phyloP scores from a whole-genome alignment of 768 basidiomycete genomes.

The Panaeolus papilionaceus region DNA sequence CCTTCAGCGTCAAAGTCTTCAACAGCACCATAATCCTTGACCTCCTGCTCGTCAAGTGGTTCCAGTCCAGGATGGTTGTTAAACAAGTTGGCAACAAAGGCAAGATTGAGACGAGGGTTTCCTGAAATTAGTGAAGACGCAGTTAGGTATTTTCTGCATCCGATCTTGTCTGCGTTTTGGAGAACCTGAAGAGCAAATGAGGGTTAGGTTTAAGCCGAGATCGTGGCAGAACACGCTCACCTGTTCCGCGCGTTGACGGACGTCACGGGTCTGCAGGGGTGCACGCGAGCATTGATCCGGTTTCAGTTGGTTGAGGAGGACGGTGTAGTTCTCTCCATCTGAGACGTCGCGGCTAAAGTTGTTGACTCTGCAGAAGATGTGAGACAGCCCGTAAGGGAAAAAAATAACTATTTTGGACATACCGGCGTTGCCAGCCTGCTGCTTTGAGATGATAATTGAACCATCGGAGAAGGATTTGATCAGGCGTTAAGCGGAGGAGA shows the following conservation, averaged over 20 bases:
- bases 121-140: conserved; percentile 90
- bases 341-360: conserved; percentile 98
- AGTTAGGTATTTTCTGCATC: conserved; percentile 95
- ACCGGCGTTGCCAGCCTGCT: conserved; percentile 91
- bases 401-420: conserved; percentile 4
- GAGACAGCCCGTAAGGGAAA: conserved; percentile 16
- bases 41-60: conserved; percentile 93
- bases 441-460: conserved; percentile 99
- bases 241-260: conserved; percentile 88
- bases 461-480: conserved; percentile 98
- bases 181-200: conserved; percentile 59
- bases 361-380: conserved; percentile 69
- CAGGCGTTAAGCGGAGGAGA: conserved; percentile 90
- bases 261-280: conserved; percentile 85
- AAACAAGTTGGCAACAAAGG: conserved; percentile 98
- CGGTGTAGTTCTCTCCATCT: conserved; percentile 97
- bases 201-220: neutral
- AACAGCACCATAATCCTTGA: conserved; percentile 85
- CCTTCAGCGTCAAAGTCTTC: conserved; percentile 99
- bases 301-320: conserved; percentile 94
- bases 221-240: conserved; percentile 32
- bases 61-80: conserved; percentile 96
- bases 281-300: conserved; percentile 91
- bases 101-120: conserved; percentile 96
- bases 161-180: conserved; percentile 92